Evolutionary conservation across 768 basidiomycete genomes (phyloP).

Genomic region (Daedalea quercina): DNA sequence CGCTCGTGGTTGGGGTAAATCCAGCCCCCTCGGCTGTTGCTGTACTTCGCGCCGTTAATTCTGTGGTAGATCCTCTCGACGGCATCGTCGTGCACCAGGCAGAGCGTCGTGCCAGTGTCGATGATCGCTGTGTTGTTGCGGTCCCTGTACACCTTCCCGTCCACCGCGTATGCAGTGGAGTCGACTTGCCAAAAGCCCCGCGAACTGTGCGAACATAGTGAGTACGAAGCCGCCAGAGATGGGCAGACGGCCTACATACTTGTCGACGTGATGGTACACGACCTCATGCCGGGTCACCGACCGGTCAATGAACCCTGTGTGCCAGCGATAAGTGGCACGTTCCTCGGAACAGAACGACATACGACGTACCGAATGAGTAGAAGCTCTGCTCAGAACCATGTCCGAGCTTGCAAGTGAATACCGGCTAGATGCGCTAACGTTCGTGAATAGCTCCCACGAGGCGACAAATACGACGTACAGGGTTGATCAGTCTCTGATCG

Average conservation of each 20-base stretch:
- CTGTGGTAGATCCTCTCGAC: slow-evolving; percentile 26
- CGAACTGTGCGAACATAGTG: slow-evolving; percentile 18
- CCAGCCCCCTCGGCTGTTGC: slow-evolving; percentile 31
- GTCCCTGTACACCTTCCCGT: slow-evolving; percentile 20
- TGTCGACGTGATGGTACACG: slow-evolving; percentile 20
- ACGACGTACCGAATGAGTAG: slow-evolving; percentile 30
- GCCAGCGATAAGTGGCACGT: not conserved
- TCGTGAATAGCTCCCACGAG: not conserved
- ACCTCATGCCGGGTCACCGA: slow-evolving; percentile 24
- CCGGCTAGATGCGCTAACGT: slow-evolving; percentile 12
- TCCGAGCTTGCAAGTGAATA: slow-evolving; percentile 32
- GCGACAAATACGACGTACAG: slow-evolving; percentile 4
- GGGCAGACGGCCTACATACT: slow-evolving; percentile 14
- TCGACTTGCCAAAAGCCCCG: slow-evolving; percentile 34
- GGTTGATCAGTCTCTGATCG: slow-evolving; percentile 24
- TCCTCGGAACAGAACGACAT: not conserved
- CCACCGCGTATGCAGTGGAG: slow-evolving; percentile 20
- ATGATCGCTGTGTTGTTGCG: slow-evolving; percentile 29
- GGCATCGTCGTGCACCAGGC: slow-evolving; percentile 26
- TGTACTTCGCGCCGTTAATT: slow-evolving; percentile 29
- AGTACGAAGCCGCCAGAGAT: slow-evolving; percentile 3
- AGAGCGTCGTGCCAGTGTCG: slow-evolving; percentile 31
- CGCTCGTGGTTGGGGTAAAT: slow-evolving; percentile 26
- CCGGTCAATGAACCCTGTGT: slow-evolving; percentile 25
- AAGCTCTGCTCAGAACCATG: slow-evolving; percentile 30